Evolutionary conservation across 169 alveolate species (phyloP), one percentile per base, ranked within the genome.

Genomic region (Pseudocohnilembus persalinus): DNA sequence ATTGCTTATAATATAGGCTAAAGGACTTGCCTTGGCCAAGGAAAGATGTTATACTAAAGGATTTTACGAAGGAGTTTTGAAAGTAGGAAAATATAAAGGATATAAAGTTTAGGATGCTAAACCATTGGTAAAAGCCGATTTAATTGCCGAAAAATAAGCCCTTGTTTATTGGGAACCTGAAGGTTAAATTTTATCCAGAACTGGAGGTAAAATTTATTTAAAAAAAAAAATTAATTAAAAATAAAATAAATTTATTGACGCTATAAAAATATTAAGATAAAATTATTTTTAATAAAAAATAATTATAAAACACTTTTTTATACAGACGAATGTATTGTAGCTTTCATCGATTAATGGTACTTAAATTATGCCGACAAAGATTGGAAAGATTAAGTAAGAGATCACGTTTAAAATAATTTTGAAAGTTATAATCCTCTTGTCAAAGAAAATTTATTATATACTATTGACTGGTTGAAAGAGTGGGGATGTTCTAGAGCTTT

Each of bases 401-500:
- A 95, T 32, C 99, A 98, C 87, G 96, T 98, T 31, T 89, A 87
- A 65, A 49, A 75, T 1, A 81, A 80, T 25, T 92, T 92, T 83
- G 88, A 84, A 33, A 81, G 93, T 32, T 92, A 82, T 77, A 89
- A 92, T 64, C 90, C 92, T 20, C 85, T 82, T 76, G 92, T 90
- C 29, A 84, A 87, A 74, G 79, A 89, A 72, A 89, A 89, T 28
- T 80, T 89, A 33, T 31, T 81, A 29, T 91, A 88, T 33, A 91
- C 92, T 68, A 81, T 92, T 63, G 91, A 92, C 64, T 92, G 96
- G 96, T 81, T 92, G 29, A 89, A 83, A 81, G 96, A 96, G 84
- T 98, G 99, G 99, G 99, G 99, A 25, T 98, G 99, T 95, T 98
- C 99, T 68, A 92, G 99, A 72, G 95, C 98, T 32, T 98, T 97